A percentile compares a stretch with the other conserved stretches of the same genome.
These are phyloP conservation scores for Lepraria neglecta DNA, from an alignment of 495 filamentous ascomycete species.

Conservation along the genomic window DNA sequence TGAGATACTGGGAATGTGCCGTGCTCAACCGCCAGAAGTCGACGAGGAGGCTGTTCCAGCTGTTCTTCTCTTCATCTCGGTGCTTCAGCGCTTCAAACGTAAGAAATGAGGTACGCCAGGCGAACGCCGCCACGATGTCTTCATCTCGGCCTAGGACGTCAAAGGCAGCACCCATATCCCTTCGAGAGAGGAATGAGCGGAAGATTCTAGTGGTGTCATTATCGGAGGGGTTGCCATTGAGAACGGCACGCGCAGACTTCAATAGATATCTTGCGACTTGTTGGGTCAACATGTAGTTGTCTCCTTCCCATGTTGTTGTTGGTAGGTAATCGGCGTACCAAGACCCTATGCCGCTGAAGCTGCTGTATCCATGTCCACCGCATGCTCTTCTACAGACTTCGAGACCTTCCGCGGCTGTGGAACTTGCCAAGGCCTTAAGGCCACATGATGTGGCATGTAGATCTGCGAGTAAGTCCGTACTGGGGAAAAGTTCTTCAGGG, in stretches of 20 bases:
- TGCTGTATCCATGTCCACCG: conserved; percentile 68
- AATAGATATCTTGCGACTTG: conserved; percentile 68
- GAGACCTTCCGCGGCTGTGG: conserved; percentile 60
- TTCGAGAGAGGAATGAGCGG: conserved; percentile 50
- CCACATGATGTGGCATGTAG: conserved; percentile 69
- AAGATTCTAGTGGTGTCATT: conserved; percentile 58
- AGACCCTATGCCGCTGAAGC: conserved; percentile 60
- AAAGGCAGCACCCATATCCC: conserved; percentile 61
- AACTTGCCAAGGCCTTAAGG: conserved; percentile 62
- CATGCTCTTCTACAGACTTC: conserved; percentile 66
- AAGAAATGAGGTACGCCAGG: conserved; percentile 62
- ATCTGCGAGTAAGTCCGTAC: conserved; percentile 62
- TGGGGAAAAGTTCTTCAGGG: conserved; percentile 57
- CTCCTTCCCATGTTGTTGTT: conserved; percentile 62
- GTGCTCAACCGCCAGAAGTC: conserved; percentile 67
- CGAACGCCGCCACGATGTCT: conserved; percentile 61
- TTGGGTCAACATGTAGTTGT: conserved; percentile 74
- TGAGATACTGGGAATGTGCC: conserved; percentile 62
- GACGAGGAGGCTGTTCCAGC: conserved; percentile 65
- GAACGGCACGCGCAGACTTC: conserved; percentile 57
- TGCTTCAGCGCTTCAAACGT: conserved; percentile 67
- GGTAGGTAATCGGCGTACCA: conserved; percentile 66
- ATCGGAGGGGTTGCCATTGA: conserved; percentile 46
- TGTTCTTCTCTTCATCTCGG: conserved; percentile 59
- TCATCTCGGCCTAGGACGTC: conserved; percentile 56